Evolutionary conservation across 176 grass and related monocot genomes (phyloP), one percentile per base, ranked within the genome.

Genomic region (Eremochloa ophiuroides): DNA sequence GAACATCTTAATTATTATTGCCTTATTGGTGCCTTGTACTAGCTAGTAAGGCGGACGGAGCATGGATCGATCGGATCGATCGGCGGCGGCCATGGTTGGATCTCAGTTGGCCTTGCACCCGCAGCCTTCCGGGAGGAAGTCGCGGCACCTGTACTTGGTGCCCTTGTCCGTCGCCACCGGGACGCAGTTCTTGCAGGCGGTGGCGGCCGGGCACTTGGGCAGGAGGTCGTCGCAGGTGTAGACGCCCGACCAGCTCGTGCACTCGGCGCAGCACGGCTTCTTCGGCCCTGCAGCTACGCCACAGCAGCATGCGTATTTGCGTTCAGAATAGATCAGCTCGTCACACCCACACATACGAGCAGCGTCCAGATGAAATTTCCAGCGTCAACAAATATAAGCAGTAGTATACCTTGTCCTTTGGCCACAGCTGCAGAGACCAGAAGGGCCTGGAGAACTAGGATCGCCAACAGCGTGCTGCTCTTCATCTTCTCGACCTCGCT

Each of bases 371-470:
- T 35, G 34, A 35, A 35, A 35, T 35, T 5, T 35, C 34, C 4
- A 35, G 34, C 34, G 33, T 34, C 33, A 34, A n/a, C n/a, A n/a
- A n/a, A n/a, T n/a, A n/a, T n/a, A n/a, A n/a, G n/a, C n/a, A n/a
- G n/a, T n/a, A n/a, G n/a, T n/a, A n/a, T n/a, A 75, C 73, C 73
- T 3, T 60, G 25, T 29, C 12, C 55, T 41, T 27, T 40, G 7
- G 56, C 75, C 38, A 62, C 5, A 16, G 75, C 58, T 3, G 43
- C 56, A 62, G 56, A 77, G 58, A 62, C 16, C 4, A 77, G 58
- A 42, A 61, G 37, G 23, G 58, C 75, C 75, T 77, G 75, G 75
- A 77, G 25, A 22, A 77, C 25, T 2, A 77, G 25, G 38, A 77
- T 30, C 8, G 39, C 38, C 35, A 77, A 12, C 1, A 30, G 8